phyloP scores from a whole-genome alignment of 306 rosid genomes.

The Sindora glabra region DNA sequence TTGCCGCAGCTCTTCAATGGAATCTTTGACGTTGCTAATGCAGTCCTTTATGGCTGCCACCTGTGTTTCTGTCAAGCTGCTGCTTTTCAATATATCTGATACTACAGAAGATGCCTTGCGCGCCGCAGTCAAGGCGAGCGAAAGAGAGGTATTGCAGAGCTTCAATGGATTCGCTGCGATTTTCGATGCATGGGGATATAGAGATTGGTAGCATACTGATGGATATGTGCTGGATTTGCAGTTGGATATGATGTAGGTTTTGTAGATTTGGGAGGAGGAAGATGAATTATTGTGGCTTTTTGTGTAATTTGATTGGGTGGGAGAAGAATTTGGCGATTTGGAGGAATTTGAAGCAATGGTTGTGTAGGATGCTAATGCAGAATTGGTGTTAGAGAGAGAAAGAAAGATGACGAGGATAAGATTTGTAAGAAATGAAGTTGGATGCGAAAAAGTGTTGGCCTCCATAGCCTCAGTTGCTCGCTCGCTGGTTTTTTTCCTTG shows the following conservation, averaged over 20 bases:
- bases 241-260: slow-evolving; percentile 16
- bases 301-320: not conserved
- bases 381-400: too few species aligned
- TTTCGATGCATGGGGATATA: slow-evolving; percentile 31
- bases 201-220: slow-evolving; percentile 27
- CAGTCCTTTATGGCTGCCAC: slow-evolving; percentile 37
- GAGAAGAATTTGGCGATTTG: not conserved
- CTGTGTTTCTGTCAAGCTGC: not conserved
- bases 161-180: slow-evolving; percentile 29
- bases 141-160: slow-evolving; percentile 32
- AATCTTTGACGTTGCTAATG: slow-evolving; percentile 7
- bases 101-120: slow-evolving; percentile 6
- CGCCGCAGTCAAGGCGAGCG: slow-evolving; percentile 25
- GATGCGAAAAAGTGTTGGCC: too few species aligned
- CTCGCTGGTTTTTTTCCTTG: too few species aligned
- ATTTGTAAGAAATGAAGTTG: too few species aligned
- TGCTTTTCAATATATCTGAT: not conserved
- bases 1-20: slow-evolving; percentile 19
- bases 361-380: too few species aligned
- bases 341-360: not conserved
- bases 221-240: slow-evolving; percentile 48
- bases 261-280: not conserved
- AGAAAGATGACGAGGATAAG: too few species aligned
- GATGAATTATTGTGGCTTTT: not conserved
- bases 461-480: too few species aligned